Base-by-base conservation (phyloP, 2,329 filamentous ascomycete genomes). In the Cladosporium velox region DNA sequence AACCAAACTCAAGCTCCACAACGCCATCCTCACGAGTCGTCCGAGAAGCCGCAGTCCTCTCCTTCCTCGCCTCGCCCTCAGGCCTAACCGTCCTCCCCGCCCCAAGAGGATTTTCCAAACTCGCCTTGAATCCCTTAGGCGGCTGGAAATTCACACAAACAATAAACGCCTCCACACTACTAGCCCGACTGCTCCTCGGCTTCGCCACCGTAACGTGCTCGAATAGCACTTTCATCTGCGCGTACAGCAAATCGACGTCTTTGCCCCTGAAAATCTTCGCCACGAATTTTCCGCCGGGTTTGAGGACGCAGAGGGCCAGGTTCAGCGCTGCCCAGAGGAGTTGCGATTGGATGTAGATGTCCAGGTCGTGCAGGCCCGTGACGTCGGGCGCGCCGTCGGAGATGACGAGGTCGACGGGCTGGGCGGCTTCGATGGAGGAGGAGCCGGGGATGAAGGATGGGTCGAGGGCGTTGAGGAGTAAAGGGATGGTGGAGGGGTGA, bases 331-430 rank as follows among this genome's bases (percentile, higher is more conserved):
- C 92, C 78, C 96, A 97, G 59, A 99, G 89, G 10, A 99, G 86
- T 79, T 98, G 95, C 10, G 91, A 93, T 80, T 99, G 95, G 21
- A 99, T 91, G 79, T 99, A 99, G 72, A 98, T 98, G 79, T 99
- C 95, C 41, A 99, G 87, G 77, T 99, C 95, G 78, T 99, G 95
- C 1, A 99, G 85, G 24, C 95, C 95, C 0, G 95, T 99, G 14
- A 99, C 95, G 74, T 99, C 95, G 0, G 95, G 95, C 0, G 95
- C 95, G 63, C 95, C 95, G 73, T 99, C 95, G 66, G 92, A 97
- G 69, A 99, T 87, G 28, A 99, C 94, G 1, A 99, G 86, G 75
- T 99, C 95, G 15, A 98, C 94, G 0, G 90, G 91, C 59, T 92
- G 88, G 0, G 89, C 86, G 2, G 90, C 86, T 70, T 80, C 74